Base-by-base conservation (phyloP, 805 yeast genomes). In the Candida fluviatilis region DNA sequence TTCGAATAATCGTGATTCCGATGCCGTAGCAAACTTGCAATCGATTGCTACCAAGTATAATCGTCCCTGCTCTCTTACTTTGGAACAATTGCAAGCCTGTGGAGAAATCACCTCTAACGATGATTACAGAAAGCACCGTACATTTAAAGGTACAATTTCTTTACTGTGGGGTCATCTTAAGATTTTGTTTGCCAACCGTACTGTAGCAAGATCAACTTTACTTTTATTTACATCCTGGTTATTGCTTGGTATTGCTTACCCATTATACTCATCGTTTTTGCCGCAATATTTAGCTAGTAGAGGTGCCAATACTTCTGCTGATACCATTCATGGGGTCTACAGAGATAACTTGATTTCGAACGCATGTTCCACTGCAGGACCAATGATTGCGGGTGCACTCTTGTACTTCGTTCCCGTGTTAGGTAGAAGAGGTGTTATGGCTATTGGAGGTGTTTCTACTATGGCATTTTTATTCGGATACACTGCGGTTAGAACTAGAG, bases 401-500 rank as follows among this genome's bases (percentile, higher is more conserved):
- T 37, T 55, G 16, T 53, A 45, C 33, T 47, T 49, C 36, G 30
- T 54, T 34, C 61, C 58, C 3, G 32, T 36, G 2, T 52, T 78
- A 18, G 82, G 83, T 7, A 64, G 83, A 52, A 64, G 76, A 48
- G 84, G 83, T 16, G 70, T 80, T 1, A 63, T 79, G 70, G 60
- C 64, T 1, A 61, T 74, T 38, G 81, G 83, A 29, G 75, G 78
- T 3, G 27, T 79, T 7, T 47, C 71, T 18, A 60, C 78, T 1
- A 77, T 78, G 71, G 77, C 76, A 1, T 69, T 80, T 37, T 55
- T 80, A 42, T 79, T 79, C 50, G 82, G 82, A 34, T 79, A 79
- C 51, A 80, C 85, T 14, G 73, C 78, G 1, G 76, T 78, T 10
- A 69, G 71, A 53, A 71, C 77, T 1, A 64, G 73, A 34, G 60